Conservation (phyloP, 257 asterid species). For the Lantana camara region DNA sequence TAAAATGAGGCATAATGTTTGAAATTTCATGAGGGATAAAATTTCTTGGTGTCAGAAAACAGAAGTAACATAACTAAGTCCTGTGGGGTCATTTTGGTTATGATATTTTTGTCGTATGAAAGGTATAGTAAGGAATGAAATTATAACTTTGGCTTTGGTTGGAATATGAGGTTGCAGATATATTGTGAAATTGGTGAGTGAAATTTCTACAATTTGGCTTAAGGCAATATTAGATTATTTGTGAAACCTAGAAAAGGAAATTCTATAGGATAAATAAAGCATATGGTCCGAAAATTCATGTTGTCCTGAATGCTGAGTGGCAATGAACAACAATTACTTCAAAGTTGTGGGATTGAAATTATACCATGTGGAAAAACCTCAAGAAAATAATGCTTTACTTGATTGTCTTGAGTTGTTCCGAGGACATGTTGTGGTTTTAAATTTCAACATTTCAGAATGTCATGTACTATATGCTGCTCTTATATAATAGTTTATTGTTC, state of each 20-base stretch:
- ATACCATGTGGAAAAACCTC: not conserved
- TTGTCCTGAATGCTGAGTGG: not conserved
- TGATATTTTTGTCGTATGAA: not conserved
- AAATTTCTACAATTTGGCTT: not conserved
- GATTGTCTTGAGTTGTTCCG: no score
- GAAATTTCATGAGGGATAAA: not conserved
- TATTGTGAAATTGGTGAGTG: not conserved
- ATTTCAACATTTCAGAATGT: no score
- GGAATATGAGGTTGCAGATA: not conserved
- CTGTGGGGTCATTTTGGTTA: not conserved
- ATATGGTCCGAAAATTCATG: not conserved
- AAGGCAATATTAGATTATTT: not conserved
- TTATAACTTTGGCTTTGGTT: not conserved
- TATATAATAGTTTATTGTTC: not conserved
- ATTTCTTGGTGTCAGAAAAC: not conserved
- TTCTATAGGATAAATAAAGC: no score
- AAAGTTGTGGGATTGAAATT: not conserved
- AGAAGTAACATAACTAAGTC: not conserved
- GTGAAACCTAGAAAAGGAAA: not conserved
- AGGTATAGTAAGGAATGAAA: not conserved
- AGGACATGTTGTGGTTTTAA: no score
- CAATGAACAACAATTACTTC: not conserved
- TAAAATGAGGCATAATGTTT: conserved; percentile 10
- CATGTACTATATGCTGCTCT: not conserved
- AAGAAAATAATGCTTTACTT: no score